Evolutionary conservation across 805 yeast genomes (phyloP), one percentile per base, ranked within the genome.

Genomic region (Ogataea trehaloabstinens): DNA sequence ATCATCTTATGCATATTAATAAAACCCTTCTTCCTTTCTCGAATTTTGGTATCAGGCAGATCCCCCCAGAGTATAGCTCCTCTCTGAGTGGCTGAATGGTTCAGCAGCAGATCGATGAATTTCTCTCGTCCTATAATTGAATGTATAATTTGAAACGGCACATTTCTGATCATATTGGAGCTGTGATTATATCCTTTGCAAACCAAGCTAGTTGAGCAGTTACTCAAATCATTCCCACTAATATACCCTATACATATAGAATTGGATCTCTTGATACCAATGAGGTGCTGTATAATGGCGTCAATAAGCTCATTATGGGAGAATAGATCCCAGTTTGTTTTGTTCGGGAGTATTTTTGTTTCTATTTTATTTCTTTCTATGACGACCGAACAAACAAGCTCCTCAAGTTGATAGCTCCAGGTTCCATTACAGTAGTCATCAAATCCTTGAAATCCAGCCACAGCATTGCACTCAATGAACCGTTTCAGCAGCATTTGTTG

Each of bases 121-220:
- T 41, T 39, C 1, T 41, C 40, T 6, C 57, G 52, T 0, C 82
- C 82, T 2, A 78, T 45, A 1, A 58, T 21, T 2, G 40, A 42
- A 40, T 63, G 73, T 0, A 79, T 37, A 3, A 52, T 44, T 21
- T 66, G 65, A 78, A 85, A 80, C 2, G 53, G 44, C 3, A 61
- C 48, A 4, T 64, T 52, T 41, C 76, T 78, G 15, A 82, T 44
- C 2, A 55, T 37, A 13, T 65, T 59, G 3, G 67, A 65, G 18
- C 60, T 58, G n/a, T 68, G 58, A 43, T 70, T 75, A 6, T 60
- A 52, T 5, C 62, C 55, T 2, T 49, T 45, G 24, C 70, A 60
- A 31, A 63, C 63, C 31, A 64, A 46, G 3, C 36, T 41, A 5
- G 62, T 52, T 5, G 56, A 48, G 0, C 63, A 52, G 6, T 61